These are phyloP conservation scores for Aspergillus leporis DNA, from an alignment of 495 filamentous ascomycete genomes.

Conservation along the genomic window DNA sequence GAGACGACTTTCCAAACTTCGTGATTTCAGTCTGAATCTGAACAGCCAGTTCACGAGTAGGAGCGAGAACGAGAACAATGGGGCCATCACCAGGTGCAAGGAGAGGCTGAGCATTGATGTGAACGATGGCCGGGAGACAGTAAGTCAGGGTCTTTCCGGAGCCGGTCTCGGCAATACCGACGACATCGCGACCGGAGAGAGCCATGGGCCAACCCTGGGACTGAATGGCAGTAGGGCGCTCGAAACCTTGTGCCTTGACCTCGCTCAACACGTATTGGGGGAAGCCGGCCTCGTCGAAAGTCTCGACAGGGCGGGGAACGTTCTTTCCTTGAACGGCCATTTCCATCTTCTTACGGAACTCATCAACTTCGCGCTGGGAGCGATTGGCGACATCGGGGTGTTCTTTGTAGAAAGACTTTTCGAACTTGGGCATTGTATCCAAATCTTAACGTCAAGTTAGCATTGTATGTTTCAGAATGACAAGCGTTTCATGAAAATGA, in stretches of 20 bases:
- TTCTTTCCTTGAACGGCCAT: conserved; percentile 76
- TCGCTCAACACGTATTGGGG: conserved; percentile 96
- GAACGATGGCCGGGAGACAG: conserved; percentile 96
- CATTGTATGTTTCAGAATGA: conserved; percentile 1
- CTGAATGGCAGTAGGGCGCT: conserved; percentile 90
- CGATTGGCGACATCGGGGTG: conserved; percentile 73
- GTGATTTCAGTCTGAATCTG: conserved; percentile 99
- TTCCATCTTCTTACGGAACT: conserved; percentile 77
- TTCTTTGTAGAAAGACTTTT: conserved; percentile 99
- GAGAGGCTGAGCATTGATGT: conserved; percentile 98
- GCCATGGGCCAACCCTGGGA: conserved; percentile 99
- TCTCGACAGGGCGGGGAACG: conserved; percentile 90
- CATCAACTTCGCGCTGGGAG: conserved; percentile 75
- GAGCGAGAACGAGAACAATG: conserved; percentile 92
- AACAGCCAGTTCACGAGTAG: conserved; percentile 95
- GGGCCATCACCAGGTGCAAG: conserved; percentile 96
- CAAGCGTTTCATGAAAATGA: conserved; percentile 11
- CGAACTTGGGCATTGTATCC: conserved; percentile 84
- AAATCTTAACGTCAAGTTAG: conserved; percentile 61
- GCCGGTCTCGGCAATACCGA: conserved; percentile 98
- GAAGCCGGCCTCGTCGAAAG: conserved; percentile 96
- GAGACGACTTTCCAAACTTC: conserved; percentile 98
- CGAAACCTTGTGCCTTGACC: conserved; percentile 96
- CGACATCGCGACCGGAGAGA: conserved; percentile 94
- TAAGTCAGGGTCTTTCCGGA: conserved; percentile 99